phyloP scores from a whole-genome alignment of 768 basidiomycete species.

The Dendrothele bispora region DNA sequence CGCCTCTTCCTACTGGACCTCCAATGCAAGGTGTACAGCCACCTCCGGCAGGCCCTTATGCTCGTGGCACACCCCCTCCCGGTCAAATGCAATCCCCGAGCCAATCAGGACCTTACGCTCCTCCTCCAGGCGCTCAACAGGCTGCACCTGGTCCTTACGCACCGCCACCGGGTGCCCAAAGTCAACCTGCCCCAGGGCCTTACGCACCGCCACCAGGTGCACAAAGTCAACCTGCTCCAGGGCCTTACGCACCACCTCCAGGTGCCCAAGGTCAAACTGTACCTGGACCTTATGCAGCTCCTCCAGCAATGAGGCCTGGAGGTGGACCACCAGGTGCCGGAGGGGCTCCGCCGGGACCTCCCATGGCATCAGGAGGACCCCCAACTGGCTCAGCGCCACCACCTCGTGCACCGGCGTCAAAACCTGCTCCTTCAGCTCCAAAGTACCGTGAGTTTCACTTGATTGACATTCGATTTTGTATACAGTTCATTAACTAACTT shows the following conservation, averaged over 20 bases:
- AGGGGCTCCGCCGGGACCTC: slow-evolving; percentile 12
- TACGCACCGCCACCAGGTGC: slow-evolving; percentile 28
- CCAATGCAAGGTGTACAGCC: slow-evolving; percentile 16
- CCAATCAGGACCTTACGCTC: slow-evolving; percentile 30
- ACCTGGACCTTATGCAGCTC: background rate
- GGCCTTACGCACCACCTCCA: slow-evolving; percentile 37
- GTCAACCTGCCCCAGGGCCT: slow-evolving; percentile 19
- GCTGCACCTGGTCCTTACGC: slow-evolving; percentile 22
- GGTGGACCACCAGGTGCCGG: slow-evolving; percentile 34
- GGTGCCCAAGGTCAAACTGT: slow-evolving; percentile 3
- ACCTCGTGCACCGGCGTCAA: slow-evolving; percentile 20
- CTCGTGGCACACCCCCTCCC: slow-evolving; percentile 44
- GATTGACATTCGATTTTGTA: background rate
- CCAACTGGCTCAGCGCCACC: slow-evolving; percentile 25
- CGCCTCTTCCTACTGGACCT: slow-evolving; percentile 32
- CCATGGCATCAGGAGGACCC: slow-evolving; percentile 26
- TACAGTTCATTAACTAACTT: slow-evolving; percentile 6
- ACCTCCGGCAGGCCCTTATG: slow-evolving; percentile 33
- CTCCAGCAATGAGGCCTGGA: too few species aligned
- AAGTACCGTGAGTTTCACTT: slow-evolving; percentile 43
- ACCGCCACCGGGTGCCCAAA: slow-evolving; percentile 11
- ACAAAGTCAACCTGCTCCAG: slow-evolving; percentile 16
- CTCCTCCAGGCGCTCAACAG: slow-evolving; percentile 33
- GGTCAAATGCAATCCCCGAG: slow-evolving; percentile 11
- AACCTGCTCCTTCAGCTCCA: slow-evolving; percentile 33